Base-by-base conservation (phyloP, 1,284 basidiomycete species). In the Polyporus tsugae region DNA sequence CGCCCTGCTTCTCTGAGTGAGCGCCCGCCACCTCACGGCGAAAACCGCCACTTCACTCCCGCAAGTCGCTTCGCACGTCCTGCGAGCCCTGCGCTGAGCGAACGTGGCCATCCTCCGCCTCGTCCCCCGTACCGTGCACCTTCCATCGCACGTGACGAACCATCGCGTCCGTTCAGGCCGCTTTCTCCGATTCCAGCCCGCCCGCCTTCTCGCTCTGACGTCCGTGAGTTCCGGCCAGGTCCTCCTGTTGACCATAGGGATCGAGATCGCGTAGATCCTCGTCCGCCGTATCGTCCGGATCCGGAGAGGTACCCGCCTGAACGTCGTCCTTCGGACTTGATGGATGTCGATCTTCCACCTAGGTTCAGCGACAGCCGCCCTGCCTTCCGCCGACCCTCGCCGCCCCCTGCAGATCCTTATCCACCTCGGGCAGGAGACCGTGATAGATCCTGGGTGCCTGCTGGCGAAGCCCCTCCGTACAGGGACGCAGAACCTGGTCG, bases 121-220 rank as follows among this genome's bases (percentile, higher is more conserved):
- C 71, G 73, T 2, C 71, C 67, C 19, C 55, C 73, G 38, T 67
- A 69, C 59, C 75, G 74, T 58, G 73, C 79, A 4, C 63, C 71
- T 13, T 77, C 78, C 58, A 67, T 76, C 0, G 74, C 74, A 44
- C 78, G 76, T 60, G 77, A 78, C 35, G 75, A 77, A 25, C 65
- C 75, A 1, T n/a, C 61, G 22, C 75, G 75, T 19, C 41, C 73
- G 17, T 77, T 75, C 63, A 76, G 75, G 22, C 76, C 73, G 6
- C 74, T 72, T 36, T 74, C 71, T 36, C 72, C 71, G 17, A 35
- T 38, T 6, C 52, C 46, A 11, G 71, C 70, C n/a, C 70, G 74
- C 44, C 75, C 75, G 49, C 74, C 73, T 44, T 66, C 68, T 22
- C 74, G 74, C 29, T 46, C 72, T 44, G 75, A 78, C n/a, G 65